Percentiles rank a stretch among this genome's conserved stretches.
These are phyloP conservation scores for Syncephalis fuscata DNA, from an alignment of 371 early-diverging fungal genomes.

Conservation along the genomic window DNA sequence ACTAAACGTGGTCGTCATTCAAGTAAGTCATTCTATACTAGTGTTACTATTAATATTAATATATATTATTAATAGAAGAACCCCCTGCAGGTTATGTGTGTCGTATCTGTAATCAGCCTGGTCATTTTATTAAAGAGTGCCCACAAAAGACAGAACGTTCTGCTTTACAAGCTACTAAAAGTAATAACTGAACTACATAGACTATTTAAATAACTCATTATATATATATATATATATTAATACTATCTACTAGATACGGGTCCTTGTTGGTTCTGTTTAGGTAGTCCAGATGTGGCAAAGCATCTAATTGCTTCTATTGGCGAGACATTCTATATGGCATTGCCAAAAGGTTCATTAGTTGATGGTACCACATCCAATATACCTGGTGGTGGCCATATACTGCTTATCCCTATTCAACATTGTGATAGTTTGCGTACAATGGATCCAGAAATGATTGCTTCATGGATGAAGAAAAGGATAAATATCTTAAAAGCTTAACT, in stretches of 20 bases:
- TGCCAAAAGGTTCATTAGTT: slow-evolving; percentile 57
- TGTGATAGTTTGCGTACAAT: slow-evolving; percentile 27
- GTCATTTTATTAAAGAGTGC: slow-evolving; percentile 45
- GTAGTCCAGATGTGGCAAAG: slow-evolving; percentile 58
- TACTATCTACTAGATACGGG: slow-evolving; percentile 8
- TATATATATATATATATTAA: neutral
- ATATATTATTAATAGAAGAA: neutral
- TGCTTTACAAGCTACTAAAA: neutral
- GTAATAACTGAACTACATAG: neutral
- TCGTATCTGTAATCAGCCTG: slow-evolving; percentile 29
- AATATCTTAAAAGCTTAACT: slow-evolving; percentile 29
- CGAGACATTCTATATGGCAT: slow-evolving; percentile 43
- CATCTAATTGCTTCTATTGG: slow-evolving; percentile 65
- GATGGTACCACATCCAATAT: slow-evolving; percentile 13
- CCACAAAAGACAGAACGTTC: slow-evolving; percentile 14
- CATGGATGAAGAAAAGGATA: slow-evolving; percentile 32
- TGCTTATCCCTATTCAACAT: slow-evolving; percentile 61
- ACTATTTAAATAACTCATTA: no score
- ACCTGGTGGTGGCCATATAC: slow-evolving; percentile 50
- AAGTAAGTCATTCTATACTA: neutral
- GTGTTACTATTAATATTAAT: neutral
- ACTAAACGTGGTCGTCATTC: neutral
- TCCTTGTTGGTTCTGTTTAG: slow-evolving; percentile 79
- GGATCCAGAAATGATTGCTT: slow-evolving; percentile 17
- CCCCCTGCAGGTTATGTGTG: slow-evolving; percentile 34